Evolutionary conservation across 2,329 filamentous ascomycete species (phyloP), one percentile per base, ranked within the genome.

Genomic region (Chalara sp.): DNA sequence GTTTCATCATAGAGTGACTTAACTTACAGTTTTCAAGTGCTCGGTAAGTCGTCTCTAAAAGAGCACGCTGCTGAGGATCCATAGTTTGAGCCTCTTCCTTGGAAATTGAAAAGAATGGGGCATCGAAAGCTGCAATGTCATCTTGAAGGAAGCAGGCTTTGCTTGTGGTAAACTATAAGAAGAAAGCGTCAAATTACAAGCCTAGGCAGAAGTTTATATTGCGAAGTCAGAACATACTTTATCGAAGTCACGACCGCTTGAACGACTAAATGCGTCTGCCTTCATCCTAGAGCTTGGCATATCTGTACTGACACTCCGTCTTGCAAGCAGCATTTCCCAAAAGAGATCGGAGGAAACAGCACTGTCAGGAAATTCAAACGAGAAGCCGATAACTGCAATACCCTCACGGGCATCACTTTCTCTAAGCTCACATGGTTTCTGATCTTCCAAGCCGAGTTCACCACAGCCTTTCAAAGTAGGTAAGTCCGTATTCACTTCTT

Each of bases 41-140:
- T 10, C 45, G n/a, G 37, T 58, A 58, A 7, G 52, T 31, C 3
- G 28, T 45, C 39, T 79, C 76, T 1, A 79, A 69, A 1, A 79
- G 64, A 13, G 76, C 64, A n/a, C 76, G 64, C 56, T 79, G 75
- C 52, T 78, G 75, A 5, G 76, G 76, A 47, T 68, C 66, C 63
- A 68, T 66, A n/a, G 64, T 63, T 58, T 40, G 60, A 44, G 56
- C 48, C 40, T 57, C 52, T 28, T 47, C 35, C n/a, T 47, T 39
- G 11, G 57, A 41, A 39, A 59, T 54, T 8, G 46, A 53, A 31
- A 60, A 60, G 44, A 60, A 60, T 3, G 48, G 33, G 2, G 57
- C 55, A 57, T 60, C 58, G 44, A 60, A 60, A 12, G 43, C 43
- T 2, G 12, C 47, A 7, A 52, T 33, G 46, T 57, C 48, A 47